phyloP scores from a whole-genome alignment of 768 basidiomycete genomes.

The Dioszegia crocea region DNA sequence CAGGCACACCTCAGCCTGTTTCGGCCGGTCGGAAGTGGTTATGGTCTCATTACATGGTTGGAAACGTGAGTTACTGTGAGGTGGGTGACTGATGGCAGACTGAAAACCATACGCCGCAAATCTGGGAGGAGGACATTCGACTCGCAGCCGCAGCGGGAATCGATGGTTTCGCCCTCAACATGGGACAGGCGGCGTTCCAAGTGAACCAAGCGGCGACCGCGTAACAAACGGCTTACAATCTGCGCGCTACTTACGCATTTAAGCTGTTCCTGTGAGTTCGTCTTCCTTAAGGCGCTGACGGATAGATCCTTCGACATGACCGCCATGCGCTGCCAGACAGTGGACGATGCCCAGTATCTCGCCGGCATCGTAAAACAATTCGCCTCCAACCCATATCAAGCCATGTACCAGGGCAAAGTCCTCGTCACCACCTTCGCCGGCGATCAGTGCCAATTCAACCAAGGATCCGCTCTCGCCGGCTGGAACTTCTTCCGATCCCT shows the following conservation, averaged over 20 bases:
- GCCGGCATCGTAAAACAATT: slow-evolving; percentile 30
- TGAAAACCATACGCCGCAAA: slow-evolving; percentile 46
- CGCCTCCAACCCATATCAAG: slow-evolving; percentile 39
- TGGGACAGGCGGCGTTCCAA: slow-evolving; percentile 49
- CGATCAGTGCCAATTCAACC: slow-evolving; percentile 49
- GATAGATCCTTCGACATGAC: slow-evolving; percentile 45
- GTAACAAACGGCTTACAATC: slow-evolving; percentile 41
- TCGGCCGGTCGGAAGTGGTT: slow-evolving; percentile 26
- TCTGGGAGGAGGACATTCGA: slow-evolving; percentile 48
- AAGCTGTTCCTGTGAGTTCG: slow-evolving; percentile 42
- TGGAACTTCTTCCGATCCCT: slow-evolving; percentile 40
- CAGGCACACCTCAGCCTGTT: slow-evolving; percentile 24
- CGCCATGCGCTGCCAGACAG: slow-evolving; percentile 31
- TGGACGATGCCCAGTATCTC: slow-evolving; percentile 27
- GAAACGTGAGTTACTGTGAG: slow-evolving; percentile 30
- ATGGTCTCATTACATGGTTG: slow-evolving; percentile 48
- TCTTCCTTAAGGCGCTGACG: not conserved
- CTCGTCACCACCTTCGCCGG: slow-evolving; percentile 51
- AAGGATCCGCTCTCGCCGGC: slow-evolving; percentile 30
- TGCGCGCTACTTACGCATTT: slow-evolving; percentile 17
- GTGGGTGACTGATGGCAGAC: slow-evolving; percentile 5
- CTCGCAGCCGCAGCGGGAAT: slow-evolving; percentile 46
- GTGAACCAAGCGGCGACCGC: slow-evolving; percentile 38
- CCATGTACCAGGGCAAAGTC: slow-evolving; percentile 42
- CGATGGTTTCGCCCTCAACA: slow-evolving; percentile 52